Evolutionary conservation across 129 eudicot genomes (phyloP), one percentile per base, ranked within the genome.

Genomic region (Chrysanthemum makinoi): DNA sequence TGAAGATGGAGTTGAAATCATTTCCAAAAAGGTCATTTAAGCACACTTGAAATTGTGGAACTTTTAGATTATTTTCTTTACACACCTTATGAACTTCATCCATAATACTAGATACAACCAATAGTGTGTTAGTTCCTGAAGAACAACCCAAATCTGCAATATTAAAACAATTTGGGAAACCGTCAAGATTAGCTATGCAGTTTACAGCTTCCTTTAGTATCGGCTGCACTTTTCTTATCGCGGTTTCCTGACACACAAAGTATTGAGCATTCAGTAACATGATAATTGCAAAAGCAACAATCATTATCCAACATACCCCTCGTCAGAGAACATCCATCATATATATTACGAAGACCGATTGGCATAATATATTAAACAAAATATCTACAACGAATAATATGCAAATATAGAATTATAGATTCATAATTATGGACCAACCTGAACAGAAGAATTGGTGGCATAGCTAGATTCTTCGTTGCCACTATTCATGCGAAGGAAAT

Each of bases 141-240:
- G 66, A 62, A 62, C 66, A 62, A 4, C 66, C 66, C 66, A 62
- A 62, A 62, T 62, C 66, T 30, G 66, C 66, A 4, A 62, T 15
- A 26, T 13, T 30, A 18, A 62, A 30, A 15, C 66, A 30, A 0
- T 30, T 10, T 0, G 48, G 20, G 47, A 62, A 62, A 10, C 48
- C 66, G 14, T 62, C 48, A 30, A 5, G 0, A 6, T 15, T 30
- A 28, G 48, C 44, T 13, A 30, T 62, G 5, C 11, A 12, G 10
- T 28, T 62, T 17, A 62, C 35, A 3, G 47, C 35, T 30, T 28
- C 20, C 16, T 15, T 62, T 15, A 62, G 66, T 62, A 62, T 30
- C 48, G 66, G 47, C 11, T 15, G 48, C 12, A 30, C 22, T 28
- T 15, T 30, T 16, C 12, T 30, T 62, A 62, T 62, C 19, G 7